Conservation (phyloP, 2,329 filamentous ascomycete genomes). For the Phialocephala sp. region DNA sequence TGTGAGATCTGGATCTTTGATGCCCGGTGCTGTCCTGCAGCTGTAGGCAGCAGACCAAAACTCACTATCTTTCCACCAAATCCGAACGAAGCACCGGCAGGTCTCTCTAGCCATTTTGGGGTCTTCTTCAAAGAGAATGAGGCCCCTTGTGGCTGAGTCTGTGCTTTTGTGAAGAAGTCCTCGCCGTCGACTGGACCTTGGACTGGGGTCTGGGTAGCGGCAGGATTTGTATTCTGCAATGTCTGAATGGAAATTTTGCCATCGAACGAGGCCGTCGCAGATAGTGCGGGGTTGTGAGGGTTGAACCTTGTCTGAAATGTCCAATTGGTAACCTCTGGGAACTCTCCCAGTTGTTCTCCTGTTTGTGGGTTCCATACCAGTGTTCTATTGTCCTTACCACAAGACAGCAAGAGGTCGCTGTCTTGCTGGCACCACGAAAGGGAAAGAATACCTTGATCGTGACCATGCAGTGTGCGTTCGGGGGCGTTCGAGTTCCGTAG, state of each 20-base stretch:
- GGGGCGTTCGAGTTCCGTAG: constrained; percentile 94
- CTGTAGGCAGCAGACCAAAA: constrained; percentile 64
- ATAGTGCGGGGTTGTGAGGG: constrained; percentile 87
- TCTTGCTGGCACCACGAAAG: constrained; percentile 96
- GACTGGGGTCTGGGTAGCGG: constrained; percentile 68
- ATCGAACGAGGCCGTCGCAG: constrained; percentile 95
- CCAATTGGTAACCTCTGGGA: constrained; percentile 99
- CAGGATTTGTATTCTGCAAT: constrained; percentile 88
- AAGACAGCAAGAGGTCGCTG: constrained; percentile 85
- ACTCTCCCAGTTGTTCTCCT: constrained; percentile 85
- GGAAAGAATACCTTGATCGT: constrained; percentile 91
- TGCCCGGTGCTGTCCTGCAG: constrained; percentile 66
- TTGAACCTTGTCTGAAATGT: constrained; percentile 96
- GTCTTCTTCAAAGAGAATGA: constrained; percentile 87
- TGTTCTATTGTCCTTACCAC: constrained; percentile 94
- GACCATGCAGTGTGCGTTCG: constrained; percentile 85
- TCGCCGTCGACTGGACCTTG: constrained; percentile 82
- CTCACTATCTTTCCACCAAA: constrained; percentile 92
- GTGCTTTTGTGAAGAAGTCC: constrained; percentile 95
- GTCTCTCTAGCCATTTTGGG: constrained; percentile 88
- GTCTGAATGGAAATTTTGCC: constrained; percentile 95
- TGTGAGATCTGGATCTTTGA: constrained; percentile 84
- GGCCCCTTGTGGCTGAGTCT: constrained; percentile 86
- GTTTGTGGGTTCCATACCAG: constrained; percentile 96
- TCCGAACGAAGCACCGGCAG: constrained; percentile 86